phyloP scores from a whole-genome alignment of 805 yeast species.

The Lachancea fermentati region DNA sequence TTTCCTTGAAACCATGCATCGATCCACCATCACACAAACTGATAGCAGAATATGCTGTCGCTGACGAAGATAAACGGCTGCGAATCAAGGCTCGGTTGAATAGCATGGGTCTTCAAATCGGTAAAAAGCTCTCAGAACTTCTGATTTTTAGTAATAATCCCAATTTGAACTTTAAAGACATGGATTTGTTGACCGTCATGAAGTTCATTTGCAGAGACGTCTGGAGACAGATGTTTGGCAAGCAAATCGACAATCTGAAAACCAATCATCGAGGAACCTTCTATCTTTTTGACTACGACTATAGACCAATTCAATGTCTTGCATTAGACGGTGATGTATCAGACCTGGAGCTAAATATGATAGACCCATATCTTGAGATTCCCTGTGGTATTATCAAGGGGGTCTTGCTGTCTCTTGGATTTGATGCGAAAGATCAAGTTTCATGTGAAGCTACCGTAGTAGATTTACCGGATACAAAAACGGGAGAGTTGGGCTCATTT shows the following conservation, averaged over 20 bases:
- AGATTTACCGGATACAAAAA: slow-evolving; percentile 21
- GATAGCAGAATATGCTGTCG: slow-evolving; percentile 28
- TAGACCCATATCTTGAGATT: slow-evolving; percentile 30
- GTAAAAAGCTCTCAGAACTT: slow-evolving; percentile 50
- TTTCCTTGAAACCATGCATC: slow-evolving; percentile 1
- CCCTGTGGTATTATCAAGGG: slow-evolving; percentile 33
- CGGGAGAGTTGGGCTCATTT: slow-evolving; percentile 11
- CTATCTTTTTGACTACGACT: slow-evolving; percentile 30
- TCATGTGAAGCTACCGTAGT: slow-evolving; percentile 26
- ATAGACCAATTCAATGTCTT: slow-evolving; percentile 25
- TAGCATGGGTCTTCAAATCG: slow-evolving; percentile 64
- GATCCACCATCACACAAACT: slow-evolving; percentile 24
- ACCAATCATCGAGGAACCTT: slow-evolving; percentile 74
- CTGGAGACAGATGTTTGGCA: slow-evolving; percentile 74
- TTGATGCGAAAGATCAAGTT: slow-evolving; percentile 19
- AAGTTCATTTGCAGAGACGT: slow-evolving; percentile 89
- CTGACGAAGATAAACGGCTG: slow-evolving; percentile 35
- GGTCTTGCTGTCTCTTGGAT: slow-evolving; percentile 28
- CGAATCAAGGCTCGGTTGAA: slow-evolving; percentile 59
- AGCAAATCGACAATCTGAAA: slow-evolving; percentile 86
- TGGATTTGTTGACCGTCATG: slow-evolving; percentile 75
- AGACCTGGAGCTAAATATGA: slow-evolving; percentile 21
- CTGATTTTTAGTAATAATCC: slow-evolving; percentile 43
- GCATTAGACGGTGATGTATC: slow-evolving; percentile 18
- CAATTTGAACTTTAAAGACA: slow-evolving; percentile 41